phyloP scores from a whole-genome alignment of 768 basidiomycete species.

The Grammothele lineata region DNA sequence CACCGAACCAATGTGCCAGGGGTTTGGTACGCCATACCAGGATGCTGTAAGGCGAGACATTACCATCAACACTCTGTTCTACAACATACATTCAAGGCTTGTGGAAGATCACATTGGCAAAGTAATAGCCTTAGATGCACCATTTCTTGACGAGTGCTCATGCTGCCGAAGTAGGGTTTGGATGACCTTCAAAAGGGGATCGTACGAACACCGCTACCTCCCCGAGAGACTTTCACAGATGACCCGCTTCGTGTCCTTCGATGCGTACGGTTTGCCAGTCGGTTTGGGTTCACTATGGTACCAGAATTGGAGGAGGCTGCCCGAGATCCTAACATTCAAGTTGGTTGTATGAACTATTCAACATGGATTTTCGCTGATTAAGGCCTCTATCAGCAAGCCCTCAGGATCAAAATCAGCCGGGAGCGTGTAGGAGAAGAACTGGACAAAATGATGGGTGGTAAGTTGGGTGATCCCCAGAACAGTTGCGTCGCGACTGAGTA shows the following conservation, averaged over 20 bases:
- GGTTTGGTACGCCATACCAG: conserved; percentile 87
- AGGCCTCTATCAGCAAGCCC: conserved; percentile 43
- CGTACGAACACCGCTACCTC: conserved; percentile 86
- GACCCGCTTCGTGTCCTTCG: conserved; percentile 93
- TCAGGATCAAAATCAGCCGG: conserved; percentile 78
- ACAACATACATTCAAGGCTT: conserved; percentile 80
- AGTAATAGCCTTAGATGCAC: conserved; percentile 41
- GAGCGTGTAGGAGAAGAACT: conserved; percentile 92
- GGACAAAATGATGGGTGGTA: conserved; percentile 91
- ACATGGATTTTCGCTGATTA: too few species aligned
- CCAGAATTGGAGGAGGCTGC: conserved; percentile 61
- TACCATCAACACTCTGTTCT: conserved; percentile 95
- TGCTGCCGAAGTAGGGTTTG: conserved; percentile 57
- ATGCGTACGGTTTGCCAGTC: conserved; percentile 86
- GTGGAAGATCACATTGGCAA: conserved; percentile 88
- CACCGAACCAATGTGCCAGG: conserved; percentile 37
- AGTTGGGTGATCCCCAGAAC: conserved; percentile 3
- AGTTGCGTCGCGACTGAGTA: background rate
- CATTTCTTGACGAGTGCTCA: background rate
- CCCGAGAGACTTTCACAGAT: conserved; percentile 85
- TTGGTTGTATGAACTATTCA: conserved; percentile 19
- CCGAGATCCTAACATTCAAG: conserved; percentile 60
- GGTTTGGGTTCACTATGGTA: conserved; percentile 81
- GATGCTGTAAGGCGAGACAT: conserved; percentile 89
- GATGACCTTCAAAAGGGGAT: conserved; percentile 74